phyloP scores from a whole-genome alignment of 2,329 filamentous ascomycete genomes.

The Penicillium sp. region DNA sequence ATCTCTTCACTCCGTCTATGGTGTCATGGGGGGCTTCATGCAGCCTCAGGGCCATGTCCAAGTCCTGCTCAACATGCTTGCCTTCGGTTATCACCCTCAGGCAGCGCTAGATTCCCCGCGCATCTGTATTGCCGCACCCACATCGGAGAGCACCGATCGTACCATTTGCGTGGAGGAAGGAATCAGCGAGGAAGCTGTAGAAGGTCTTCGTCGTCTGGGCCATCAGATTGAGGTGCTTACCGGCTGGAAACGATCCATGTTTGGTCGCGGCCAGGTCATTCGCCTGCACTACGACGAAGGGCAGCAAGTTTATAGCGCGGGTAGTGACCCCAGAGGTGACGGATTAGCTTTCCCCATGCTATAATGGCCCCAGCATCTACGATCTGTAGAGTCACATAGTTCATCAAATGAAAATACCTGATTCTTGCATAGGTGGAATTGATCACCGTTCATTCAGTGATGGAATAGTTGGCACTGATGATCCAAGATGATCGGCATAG shows the following conservation, averaged over 20 bases:
- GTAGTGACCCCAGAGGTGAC: slow-evolving; percentile 85
- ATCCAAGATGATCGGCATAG: background rate
- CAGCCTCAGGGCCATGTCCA: slow-evolving; percentile 96
- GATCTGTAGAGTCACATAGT: background rate
- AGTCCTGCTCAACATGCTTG: slow-evolving; percentile 82
- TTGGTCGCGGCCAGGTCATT: slow-evolving; percentile 26
- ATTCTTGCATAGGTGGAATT: background rate
- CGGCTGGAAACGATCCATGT: slow-evolving; percentile 20
- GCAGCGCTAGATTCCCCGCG: slow-evolving; percentile 85
- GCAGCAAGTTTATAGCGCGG: slow-evolving; percentile 75
- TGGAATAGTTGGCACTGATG: background rate
- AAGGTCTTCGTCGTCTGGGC: slow-evolving; percentile 20
- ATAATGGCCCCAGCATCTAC: background rate
- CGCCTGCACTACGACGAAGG: slow-evolving; percentile 68
- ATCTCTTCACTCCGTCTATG: slow-evolving; percentile 79
- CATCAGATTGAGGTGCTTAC: slow-evolving; percentile 22
- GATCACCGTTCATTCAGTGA: background rate
- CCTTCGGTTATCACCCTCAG: slow-evolving; percentile 79
- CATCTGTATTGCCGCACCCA: slow-evolving; percentile 80
- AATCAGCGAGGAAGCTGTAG: slow-evolving; percentile 16
- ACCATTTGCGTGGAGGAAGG: slow-evolving; percentile 25
- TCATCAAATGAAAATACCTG: background rate
- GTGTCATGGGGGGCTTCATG: slow-evolving; percentile 98
- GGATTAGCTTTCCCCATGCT: slow-evolving; percentile 62
- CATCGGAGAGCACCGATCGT: slow-evolving; percentile 44